Evolutionary conservation across 768 basidiomycete genomes (phyloP).

Genomic region (Leccinellum albellum): DNA sequence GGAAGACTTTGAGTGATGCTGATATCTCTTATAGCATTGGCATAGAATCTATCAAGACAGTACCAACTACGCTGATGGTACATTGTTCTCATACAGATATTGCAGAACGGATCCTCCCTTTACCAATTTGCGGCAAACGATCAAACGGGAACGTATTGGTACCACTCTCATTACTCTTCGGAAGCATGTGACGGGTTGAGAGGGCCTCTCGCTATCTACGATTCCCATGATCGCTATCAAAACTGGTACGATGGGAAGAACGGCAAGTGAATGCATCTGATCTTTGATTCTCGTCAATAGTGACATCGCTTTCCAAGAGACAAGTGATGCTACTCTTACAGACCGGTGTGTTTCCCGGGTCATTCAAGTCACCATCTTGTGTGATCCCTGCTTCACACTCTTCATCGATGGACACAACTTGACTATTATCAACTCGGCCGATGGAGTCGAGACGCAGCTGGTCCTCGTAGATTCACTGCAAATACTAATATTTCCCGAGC

Average conservation of each 20-base stretch:
- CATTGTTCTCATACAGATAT: constrained; percentile 33
- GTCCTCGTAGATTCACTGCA: background rate
- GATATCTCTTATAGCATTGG: constrained; percentile 42
- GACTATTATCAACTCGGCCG: constrained; percentile 41
- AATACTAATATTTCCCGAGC: background rate
- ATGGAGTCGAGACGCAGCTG: constrained; percentile 30
- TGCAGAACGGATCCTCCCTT: constrained; percentile 21
- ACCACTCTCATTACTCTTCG: constrained; percentile 38
- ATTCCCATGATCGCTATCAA: constrained; percentile 39
- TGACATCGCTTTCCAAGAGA: constrained; percentile 13
- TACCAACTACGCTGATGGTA: constrained; percentile 45
- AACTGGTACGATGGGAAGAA: constrained; percentile 43
- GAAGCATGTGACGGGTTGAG: constrained; percentile 39
- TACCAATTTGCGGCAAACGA: constrained; percentile 15
- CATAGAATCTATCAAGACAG: constrained; percentile 47
- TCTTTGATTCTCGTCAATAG: too few species aligned
- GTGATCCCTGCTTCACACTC: constrained; percentile 41
- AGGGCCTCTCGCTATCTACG: constrained; percentile 42
- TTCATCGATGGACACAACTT: constrained; percentile 45
- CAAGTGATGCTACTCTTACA: constrained; percentile 21
- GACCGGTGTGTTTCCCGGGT: background rate
- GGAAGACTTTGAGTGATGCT: background rate
- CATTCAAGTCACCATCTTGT: constrained; percentile 11
- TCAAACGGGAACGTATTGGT: constrained; percentile 33
- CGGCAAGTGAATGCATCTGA: constrained; percentile 22